These are phyloP conservation scores for Pelargonium cotyledonis DNA, from an alignment of 441 rosid genomes.

Conservation along the genomic window DNA sequence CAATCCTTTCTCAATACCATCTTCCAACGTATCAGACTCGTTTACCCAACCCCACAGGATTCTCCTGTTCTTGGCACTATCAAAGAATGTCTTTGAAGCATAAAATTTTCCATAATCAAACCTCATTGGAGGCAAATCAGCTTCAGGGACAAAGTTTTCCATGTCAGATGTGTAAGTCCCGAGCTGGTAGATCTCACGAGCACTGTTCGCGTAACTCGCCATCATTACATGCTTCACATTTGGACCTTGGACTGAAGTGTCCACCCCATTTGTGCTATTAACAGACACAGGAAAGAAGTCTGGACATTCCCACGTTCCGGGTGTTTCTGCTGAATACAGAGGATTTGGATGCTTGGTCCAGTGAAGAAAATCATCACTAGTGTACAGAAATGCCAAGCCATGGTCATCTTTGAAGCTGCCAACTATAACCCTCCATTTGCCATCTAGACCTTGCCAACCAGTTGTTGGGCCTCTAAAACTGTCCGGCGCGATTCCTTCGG, in stretches of 20 bases:
- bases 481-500: slow-evolving; percentile 27
- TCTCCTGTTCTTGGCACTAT: slow-evolving; percentile 32
- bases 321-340: slow-evolving; percentile 26
- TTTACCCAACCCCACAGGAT: slow-evolving; percentile 45
- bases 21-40: slow-evolving; percentile 39
- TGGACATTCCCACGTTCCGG: slow-evolving; percentile 50
- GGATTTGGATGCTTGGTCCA: slow-evolving; percentile 34
- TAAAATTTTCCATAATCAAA: slow-evolving; percentile 46
- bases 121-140: slow-evolving; percentile 26
- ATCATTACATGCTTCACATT: slow-evolving; percentile 40
- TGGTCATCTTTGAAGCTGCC: slow-evolving; percentile 29
- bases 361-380: slow-evolving; percentile 35
- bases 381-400: slow-evolving; percentile 37
- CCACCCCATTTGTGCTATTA: slow-evolving; percentile 31
- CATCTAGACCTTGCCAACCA: slow-evolving; percentile 43
- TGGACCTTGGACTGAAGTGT: slow-evolving; percentile 28
- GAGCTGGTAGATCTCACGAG: slow-evolving; percentile 32
- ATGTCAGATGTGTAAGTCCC: slow-evolving; percentile 32
- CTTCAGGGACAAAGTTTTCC: slow-evolving; percentile 31
- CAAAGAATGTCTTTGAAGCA: slow-evolving; percentile 47
- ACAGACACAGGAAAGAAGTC: slow-evolving; percentile 45
- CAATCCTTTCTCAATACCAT: slow-evolving; percentile 40
- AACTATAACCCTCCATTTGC: slow-evolving; percentile 40
- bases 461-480: slow-evolving; percentile 52
- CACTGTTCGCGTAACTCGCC: slow-evolving; percentile 22